Percentiles rank a stretch among this genome's conserved stretches.
Conservation (phyloP, 768 basidiomycete species). For the Leccinum sublutescens region DNA sequence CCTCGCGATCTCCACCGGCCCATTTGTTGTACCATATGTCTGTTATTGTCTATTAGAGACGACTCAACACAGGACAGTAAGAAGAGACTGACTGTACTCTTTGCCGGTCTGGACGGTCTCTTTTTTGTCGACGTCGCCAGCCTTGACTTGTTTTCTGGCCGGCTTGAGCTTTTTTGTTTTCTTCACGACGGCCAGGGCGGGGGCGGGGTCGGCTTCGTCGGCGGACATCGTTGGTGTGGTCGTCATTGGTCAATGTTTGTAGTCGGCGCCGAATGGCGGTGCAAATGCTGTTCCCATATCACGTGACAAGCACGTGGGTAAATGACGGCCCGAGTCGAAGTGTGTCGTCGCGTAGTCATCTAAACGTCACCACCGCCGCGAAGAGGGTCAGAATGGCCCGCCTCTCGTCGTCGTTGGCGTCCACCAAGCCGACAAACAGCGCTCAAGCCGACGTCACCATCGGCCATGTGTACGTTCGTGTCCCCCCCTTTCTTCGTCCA, state of each 20-base stretch:
- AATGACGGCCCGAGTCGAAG: conserved; percentile 18
- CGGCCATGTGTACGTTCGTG: conserved; percentile 56
- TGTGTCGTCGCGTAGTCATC: not conserved
- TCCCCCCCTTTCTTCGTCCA: not conserved
- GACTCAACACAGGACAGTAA: not conserved
- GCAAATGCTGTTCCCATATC: conserved; percentile 3
- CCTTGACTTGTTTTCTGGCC: conserved; percentile 90
- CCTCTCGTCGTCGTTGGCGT: conserved; percentile 43
- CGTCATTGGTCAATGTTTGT: not conserved
- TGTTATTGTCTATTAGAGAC: conserved; percentile 28
- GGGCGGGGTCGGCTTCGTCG: conserved; percentile 23
- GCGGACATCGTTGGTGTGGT: conserved; percentile 29
- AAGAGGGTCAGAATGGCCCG: conserved; percentile 42
- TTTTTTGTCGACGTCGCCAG: conserved; percentile 86
- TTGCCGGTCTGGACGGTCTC: conserved; percentile 91
- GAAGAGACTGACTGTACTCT: conserved; percentile 78
- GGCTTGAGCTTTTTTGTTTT: conserved; percentile 75
- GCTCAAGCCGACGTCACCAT: conserved; percentile 49
- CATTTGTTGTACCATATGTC: conserved; percentile 99
- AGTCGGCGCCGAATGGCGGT: conserved; percentile 2
- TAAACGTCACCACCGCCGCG: conserved; percentile 12
- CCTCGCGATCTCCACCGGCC: conserved; percentile 99
- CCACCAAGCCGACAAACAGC: conserved; percentile 41
- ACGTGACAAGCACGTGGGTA: conserved; percentile 26
- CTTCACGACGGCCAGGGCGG: conserved; percentile 12